A percentile compares a stretch with the other conserved stretches of the same genome.
Conservation (phyloP, 495 filamentous ascomycete species). For the Aspergillus incahuasiensis region DNA sequence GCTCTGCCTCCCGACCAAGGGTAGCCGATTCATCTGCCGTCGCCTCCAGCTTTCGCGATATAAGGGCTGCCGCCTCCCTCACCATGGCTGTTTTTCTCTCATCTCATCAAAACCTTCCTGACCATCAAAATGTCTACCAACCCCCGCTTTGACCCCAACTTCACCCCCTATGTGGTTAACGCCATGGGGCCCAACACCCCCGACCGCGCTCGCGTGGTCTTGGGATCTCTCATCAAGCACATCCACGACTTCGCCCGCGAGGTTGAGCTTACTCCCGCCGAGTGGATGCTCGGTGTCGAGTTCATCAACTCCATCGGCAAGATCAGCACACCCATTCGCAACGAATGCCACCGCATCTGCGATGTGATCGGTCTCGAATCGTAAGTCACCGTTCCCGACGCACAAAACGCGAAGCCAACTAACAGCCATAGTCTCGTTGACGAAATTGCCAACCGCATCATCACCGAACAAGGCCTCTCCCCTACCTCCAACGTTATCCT, state of each 20-base stretch:
- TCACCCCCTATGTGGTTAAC: slow-evolving; percentile 70
- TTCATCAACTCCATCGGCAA: slow-evolving; percentile 52
- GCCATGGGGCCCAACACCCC: slow-evolving; percentile 70
- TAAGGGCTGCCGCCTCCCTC: slow-evolving; percentile 11
- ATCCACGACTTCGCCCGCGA: slow-evolving; percentile 82
- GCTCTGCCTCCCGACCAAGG: neutral
- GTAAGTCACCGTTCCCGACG: slow-evolving; percentile 35
- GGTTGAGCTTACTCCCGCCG: slow-evolving; percentile 71
- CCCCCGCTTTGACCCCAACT: slow-evolving; percentile 62
- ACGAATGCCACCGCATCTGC: slow-evolving; percentile 73
- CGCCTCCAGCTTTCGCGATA: slow-evolving; percentile 6
- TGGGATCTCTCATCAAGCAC: slow-evolving; percentile 64
- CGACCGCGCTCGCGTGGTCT: slow-evolving; percentile 60
- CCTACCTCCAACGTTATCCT: slow-evolving; percentile 82
- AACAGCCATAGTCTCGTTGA: slow-evolving; percentile 58
- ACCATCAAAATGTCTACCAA: slow-evolving; percentile 28
- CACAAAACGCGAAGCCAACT: neutral
- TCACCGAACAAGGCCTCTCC: slow-evolving; percentile 61
- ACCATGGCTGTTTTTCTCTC: neutral
- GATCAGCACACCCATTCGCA: slow-evolving; percentile 55
- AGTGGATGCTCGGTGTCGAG: slow-evolving; percentile 75
- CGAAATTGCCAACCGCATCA: slow-evolving; percentile 78
- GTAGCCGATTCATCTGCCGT: slow-evolving; percentile 28
- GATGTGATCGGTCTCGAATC: slow-evolving; percentile 82
- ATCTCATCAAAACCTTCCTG: neutral